Conservation (phyloP, 2,329 filamentous ascomycete genomes). For the Botrytis medusae region DNA sequence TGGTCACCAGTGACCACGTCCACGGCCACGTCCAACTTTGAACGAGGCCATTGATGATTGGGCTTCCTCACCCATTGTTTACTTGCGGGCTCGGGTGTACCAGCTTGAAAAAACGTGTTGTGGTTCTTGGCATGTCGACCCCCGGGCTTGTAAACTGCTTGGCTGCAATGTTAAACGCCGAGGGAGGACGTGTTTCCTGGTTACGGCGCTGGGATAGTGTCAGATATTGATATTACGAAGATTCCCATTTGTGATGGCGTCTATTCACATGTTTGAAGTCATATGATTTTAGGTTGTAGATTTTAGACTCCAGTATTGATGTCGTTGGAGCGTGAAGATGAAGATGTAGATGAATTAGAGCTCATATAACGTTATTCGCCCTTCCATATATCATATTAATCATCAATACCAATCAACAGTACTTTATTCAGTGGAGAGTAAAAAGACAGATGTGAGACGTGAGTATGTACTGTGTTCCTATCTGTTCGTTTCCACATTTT, state of each 20-base stretch:
- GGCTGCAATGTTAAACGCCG: slow-evolving; percentile 3
- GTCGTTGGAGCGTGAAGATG: neutral
- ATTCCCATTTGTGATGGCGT: neutral
- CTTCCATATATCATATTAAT: neutral
- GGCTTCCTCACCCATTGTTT: neutral
- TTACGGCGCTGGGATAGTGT: neutral
- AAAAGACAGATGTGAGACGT: neutral
- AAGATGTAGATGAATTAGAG: neutral
- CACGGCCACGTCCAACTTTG: neutral
- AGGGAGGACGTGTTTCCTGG: neutral
- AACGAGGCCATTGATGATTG: neutral
- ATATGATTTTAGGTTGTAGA: neutral
- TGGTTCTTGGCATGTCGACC: neutral
- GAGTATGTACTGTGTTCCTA: neutral
- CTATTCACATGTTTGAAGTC: neutral
- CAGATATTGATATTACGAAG: neutral
- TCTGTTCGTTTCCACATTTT: neutral
- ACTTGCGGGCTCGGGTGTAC: neutral
- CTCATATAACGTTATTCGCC: no score
- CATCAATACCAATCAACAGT: neutral
- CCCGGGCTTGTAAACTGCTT: neutral
- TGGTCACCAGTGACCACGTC: neutral
- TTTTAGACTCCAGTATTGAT: no score
- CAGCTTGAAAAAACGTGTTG: neutral
- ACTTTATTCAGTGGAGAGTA: neutral